Evolutionary conservation across 2,329 filamentous ascomycete genomes (phyloP).

Genomic region (Helicocarpus griseus): DNA sequence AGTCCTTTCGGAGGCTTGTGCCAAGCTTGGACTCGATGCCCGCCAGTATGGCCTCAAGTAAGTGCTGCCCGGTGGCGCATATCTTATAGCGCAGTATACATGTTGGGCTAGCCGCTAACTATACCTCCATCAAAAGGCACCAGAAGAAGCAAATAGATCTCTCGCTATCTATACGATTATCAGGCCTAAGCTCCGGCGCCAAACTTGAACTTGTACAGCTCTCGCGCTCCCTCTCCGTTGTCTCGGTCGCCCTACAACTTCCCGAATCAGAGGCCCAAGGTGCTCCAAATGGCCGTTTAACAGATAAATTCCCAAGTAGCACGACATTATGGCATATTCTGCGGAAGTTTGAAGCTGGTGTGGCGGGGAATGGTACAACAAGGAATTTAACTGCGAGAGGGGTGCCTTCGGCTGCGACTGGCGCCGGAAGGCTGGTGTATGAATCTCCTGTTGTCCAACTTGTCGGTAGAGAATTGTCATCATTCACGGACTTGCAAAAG

Average conservation of each 20-base stretch:
- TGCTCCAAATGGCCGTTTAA: slow-evolving; percentile 57
- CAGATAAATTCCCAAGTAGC: slow-evolving; percentile 79
- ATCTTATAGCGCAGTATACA: not conserved
- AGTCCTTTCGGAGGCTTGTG: slow-evolving; percentile 77
- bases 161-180: slow-evolving; percentile 71
- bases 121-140: slow-evolving; percentile 43
- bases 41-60: slow-evolving; percentile 77
- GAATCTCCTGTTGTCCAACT: slow-evolving; percentile 78
- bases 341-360: slow-evolving; percentile 76
- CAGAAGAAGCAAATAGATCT: slow-evolving; percentile 81
- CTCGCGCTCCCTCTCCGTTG: slow-evolving; percentile 72
- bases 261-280: slow-evolving; percentile 59
- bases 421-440: slow-evolving; percentile 70
- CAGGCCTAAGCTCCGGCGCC: slow-evolving; percentile 73
- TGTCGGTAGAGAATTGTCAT: slow-evolving; percentile 68
- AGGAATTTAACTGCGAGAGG: slow-evolving; percentile 80
- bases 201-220: slow-evolving; percentile 86
- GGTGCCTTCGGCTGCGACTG: slow-evolving; percentile 50
- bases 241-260: slow-evolving; percentile 82
- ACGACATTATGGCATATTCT: slow-evolving; percentile 83
- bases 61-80: slow-evolving; percentile 15
- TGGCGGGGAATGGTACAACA: slow-evolving; percentile 49
- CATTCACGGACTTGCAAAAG: slow-evolving; percentile 77
- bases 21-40: slow-evolving; percentile 63
- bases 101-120: not conserved